Conservation (phyloP, 352 stramenopile species). For the Phytopythium kandeliae region DNA sequence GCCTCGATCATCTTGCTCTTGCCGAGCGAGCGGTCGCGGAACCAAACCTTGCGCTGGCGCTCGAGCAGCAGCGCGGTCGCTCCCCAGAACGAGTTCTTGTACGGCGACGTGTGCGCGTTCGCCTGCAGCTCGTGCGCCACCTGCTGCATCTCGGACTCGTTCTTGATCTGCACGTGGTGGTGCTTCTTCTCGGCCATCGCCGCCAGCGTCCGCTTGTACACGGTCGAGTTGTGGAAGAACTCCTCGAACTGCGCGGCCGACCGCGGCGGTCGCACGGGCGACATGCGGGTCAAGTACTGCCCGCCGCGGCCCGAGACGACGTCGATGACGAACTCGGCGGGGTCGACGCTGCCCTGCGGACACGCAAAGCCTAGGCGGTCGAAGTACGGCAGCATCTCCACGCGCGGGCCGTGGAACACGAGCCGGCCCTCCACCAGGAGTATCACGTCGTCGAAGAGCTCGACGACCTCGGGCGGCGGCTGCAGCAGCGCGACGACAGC, state of each 20-base stretch:
- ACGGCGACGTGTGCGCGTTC: constrained; percentile 5
- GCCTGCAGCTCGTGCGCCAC: constrained; percentile 7
- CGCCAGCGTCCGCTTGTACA: constrained; percentile 9
- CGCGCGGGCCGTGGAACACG: constrained; percentile 81
- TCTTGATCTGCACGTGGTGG: constrained; percentile 3
- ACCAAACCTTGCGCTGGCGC: constrained; percentile 19
- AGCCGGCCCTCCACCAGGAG: constrained; percentile 84
- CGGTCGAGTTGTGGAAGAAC: constrained; percentile 9
- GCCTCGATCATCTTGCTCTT: constrained; percentile 23
- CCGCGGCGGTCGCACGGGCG: constrained; percentile 5
- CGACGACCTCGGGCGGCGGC: constrained; percentile 81
- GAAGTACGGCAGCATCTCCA: constrained; percentile 68
- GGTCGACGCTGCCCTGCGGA: constrained; percentile 18
- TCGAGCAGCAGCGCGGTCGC: constrained; percentile 9
- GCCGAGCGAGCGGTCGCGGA: constrained; percentile 17
- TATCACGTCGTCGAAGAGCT: constrained; percentile 91
- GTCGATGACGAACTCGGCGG: constrained; percentile 22
- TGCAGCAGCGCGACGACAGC: constrained; percentile 18
- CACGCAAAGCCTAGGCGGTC: constrained; percentile 43
- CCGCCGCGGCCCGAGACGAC: constrained; percentile 17
- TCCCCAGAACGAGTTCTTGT: constrained; percentile 8
- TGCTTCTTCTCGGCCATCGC: constrained; percentile 22
- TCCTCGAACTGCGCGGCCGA: constrained; percentile 16
- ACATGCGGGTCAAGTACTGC: constrained; percentile 7
- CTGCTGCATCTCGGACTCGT: constrained; percentile 5